These are phyloP conservation scores for Bacidia gigantensis DNA, from an alignment of 495 filamentous ascomycete species.

Conservation along the genomic window DNA sequence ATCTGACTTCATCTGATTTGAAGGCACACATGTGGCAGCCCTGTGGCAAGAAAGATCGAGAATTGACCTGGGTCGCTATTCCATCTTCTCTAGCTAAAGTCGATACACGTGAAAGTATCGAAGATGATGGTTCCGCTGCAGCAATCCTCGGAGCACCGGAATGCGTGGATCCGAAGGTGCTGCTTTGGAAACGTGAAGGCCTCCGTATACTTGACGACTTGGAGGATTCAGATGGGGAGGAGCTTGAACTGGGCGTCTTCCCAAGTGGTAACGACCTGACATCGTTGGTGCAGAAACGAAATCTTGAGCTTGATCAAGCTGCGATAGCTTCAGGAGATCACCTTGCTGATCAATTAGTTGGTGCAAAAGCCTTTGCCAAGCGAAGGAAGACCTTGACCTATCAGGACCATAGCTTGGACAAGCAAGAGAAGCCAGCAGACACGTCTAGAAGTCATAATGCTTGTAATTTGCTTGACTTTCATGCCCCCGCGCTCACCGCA, in stretches of 20 bases:
- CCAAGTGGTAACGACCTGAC: constrained; percentile 17
- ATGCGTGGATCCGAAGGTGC: constrained; percentile 19
- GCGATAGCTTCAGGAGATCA: not conserved
- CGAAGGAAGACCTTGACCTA: too few relatives aligned
- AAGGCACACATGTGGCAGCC: constrained; percentile 11
- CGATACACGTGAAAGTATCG: constrained; percentile 21
- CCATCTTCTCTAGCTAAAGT: constrained; percentile 21
- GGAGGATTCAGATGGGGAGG: constrained; percentile 34
- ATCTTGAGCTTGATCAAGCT: constrained; percentile 1
- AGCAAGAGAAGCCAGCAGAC: not conserved
- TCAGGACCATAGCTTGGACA: too few relatives aligned
- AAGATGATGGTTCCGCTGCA: constrained; percentile 18
- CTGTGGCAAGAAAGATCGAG: constrained; percentile 10
- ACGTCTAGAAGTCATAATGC: not conserved
- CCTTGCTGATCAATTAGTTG: too few relatives aligned
- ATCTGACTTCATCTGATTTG: constrained; percentile 81
- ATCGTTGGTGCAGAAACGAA: constrained; percentile 18
- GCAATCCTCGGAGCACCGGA: constrained; percentile 18
- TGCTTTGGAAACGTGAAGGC: constrained; percentile 38
- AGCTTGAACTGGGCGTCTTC: constrained; percentile 25
- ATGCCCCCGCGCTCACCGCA: not conserved
- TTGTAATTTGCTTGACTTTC: not conserved
- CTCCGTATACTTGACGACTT: constrained; percentile 36
- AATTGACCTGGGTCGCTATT: constrained; percentile 27
- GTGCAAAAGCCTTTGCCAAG: too few relatives aligned